These are phyloP conservation scores for Pseudopithomyces maydicus DNA, from an alignment of 2,329 filamentous ascomycete genomes.

Conservation along the genomic window DNA sequence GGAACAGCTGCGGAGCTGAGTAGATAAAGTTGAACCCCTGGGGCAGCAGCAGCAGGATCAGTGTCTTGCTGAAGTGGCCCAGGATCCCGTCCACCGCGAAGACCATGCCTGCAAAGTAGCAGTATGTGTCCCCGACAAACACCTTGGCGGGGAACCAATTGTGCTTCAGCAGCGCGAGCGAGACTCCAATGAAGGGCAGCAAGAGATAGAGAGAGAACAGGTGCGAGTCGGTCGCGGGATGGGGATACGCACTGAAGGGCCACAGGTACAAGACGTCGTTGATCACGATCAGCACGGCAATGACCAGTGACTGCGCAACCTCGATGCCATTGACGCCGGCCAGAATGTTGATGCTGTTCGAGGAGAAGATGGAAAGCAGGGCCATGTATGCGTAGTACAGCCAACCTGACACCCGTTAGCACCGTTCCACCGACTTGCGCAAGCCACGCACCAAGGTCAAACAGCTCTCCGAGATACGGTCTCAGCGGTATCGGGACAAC, in stretches of 20 bases:
- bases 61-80: slow-evolving; percentile 96
- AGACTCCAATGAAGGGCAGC: slow-evolving; percentile 92
- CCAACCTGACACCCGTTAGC: slow-evolving; percentile 45
- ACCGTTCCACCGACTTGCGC: slow-evolving; percentile 4
- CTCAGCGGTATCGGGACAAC: slow-evolving; percentile 87
- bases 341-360: slow-evolving; percentile 99
- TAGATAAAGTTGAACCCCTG: slow-evolving; percentile 98
- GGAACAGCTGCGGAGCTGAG: slow-evolving; percentile 89
- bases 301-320: slow-evolving; percentile 89
- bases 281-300: slow-evolving; percentile 79
- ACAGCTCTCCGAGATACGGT: slow-evolving; percentile 79
- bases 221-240: slow-evolving; percentile 94
- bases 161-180: slow-evolving; percentile 80
- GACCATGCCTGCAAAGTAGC: slow-evolving; percentile 99
- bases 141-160: slow-evolving; percentile 97
- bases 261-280: slow-evolving; percentile 89
- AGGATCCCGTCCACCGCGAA: slow-evolving; percentile 97
- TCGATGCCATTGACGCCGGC: slow-evolving; percentile 99
- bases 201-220: slow-evolving; percentile 95
- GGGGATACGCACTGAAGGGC: slow-evolving; percentile 74
- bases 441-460: slow-evolving; percentile 67
- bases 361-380: slow-evolving; percentile 93
- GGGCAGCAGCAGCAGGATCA: slow-evolving; percentile 86
- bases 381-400: slow-evolving; percentile 97
- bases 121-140: slow-evolving; percentile 98